Conservation (phyloP, 257 asterid genomes). For the Lycium barbarum region DNA sequence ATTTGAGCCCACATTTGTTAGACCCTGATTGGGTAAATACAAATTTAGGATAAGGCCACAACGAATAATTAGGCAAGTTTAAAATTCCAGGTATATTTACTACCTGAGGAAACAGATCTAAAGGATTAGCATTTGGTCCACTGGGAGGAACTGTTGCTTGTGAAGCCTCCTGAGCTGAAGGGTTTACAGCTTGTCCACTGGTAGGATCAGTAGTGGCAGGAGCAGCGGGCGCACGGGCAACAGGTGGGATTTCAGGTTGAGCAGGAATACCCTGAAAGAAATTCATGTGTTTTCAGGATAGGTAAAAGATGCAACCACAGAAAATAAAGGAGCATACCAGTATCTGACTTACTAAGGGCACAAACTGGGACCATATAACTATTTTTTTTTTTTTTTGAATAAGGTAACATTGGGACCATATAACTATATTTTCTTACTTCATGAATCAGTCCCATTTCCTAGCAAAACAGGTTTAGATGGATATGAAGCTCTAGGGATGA, state of each 20-base stretch:
- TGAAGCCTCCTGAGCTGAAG: constrained; percentile 61
- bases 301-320: not conserved
- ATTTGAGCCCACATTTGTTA: constrained; percentile 71
- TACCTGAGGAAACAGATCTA: constrained; percentile 92
- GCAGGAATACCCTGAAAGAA: constrained; percentile 83
- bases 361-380: constrained; percentile 10
- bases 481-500: not conserved
- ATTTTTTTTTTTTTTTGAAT: not conserved
- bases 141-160: constrained; percentile 57
- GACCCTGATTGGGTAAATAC: constrained; percentile 62
- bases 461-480: not conserved
- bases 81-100: not conserved
- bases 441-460: constrained; percentile 8
- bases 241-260: constrained; percentile 73
- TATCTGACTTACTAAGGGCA: not conserved
- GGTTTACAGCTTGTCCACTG: constrained; percentile 54
- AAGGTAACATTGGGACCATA: not conserved
- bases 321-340: not conserved
- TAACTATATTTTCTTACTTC: constrained; percentile 10
- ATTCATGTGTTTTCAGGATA: constrained; percentile 30
- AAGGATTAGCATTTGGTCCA: constrained; percentile 90
- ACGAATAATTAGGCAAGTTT: not conserved
- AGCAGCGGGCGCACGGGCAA: constrained; percentile 43
- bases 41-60: not conserved
- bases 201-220: constrained; percentile 38